Percentiles rank a stretch among this genome's conserved stretches.
These are phyloP conservation scores for Buxus sempervirens DNA, from an alignment of 164 flowering plant genomes.

Conservation along the genomic window DNA sequence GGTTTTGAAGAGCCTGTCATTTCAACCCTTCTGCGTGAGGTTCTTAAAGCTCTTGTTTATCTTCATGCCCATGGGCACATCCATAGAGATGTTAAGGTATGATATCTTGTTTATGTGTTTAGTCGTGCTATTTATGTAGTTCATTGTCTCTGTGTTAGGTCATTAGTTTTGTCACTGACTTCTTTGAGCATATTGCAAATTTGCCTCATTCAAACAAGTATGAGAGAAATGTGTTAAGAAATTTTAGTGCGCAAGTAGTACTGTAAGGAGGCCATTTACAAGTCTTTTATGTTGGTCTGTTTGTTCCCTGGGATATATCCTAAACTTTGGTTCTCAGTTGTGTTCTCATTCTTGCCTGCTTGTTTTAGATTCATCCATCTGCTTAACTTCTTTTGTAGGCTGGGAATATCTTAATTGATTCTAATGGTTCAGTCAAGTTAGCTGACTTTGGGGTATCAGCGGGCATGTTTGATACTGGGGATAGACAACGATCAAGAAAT, in stretches of 20 bases:
- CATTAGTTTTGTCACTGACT: background rate
- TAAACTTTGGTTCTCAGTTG: background rate
- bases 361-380: constrained; percentile 5
- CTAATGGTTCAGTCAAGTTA: constrained; percentile 75
- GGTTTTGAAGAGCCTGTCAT: constrained; percentile 93
- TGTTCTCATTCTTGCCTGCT: background rate
- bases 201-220: background rate
- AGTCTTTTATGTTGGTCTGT: background rate
- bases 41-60: constrained; percentile 87
- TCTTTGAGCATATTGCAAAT: background rate
- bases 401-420: constrained; percentile 84
- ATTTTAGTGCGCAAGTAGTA: background rate
- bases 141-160: background rate
- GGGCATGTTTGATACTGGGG: constrained; percentile 93
- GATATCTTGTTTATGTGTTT: background rate
- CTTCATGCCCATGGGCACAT: constrained; percentile 94
- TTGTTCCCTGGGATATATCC: background rate
- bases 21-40: constrained; percentile 74
- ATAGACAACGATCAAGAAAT: constrained; percentile 85
- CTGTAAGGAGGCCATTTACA: no score
- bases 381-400: constrained; percentile 49
- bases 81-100: constrained; percentile 97
- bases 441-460: constrained; percentile 98
- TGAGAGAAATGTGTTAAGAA: background rate
- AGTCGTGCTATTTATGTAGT: background rate